A percentile compares a stretch with the other conserved stretches of the same genome.
Conservation (phyloP, 495 filamentous ascomycete species). For the Tuber calosporum region DNA sequence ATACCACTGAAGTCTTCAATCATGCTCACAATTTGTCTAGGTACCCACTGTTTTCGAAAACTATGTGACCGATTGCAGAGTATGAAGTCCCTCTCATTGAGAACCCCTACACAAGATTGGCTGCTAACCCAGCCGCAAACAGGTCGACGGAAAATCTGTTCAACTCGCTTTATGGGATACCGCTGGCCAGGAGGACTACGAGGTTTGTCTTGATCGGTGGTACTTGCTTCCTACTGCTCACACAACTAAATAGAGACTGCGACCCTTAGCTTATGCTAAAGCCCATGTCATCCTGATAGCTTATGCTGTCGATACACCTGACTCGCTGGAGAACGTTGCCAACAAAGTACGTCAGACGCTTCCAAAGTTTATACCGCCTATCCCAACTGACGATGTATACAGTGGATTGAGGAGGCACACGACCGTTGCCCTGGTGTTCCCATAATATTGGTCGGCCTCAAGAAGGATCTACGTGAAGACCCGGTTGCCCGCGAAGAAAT, state of each 20-base stretch:
- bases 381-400: constrained; percentile 14
- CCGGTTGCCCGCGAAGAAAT: constrained; percentile 92
- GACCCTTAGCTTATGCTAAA: constrained; percentile 92
- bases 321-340: constrained; percentile 96
- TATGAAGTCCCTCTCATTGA: constrained; percentile 42
- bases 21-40: constrained; percentile 46
- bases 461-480: constrained; percentile 96
- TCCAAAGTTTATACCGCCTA: constrained; percentile 5
- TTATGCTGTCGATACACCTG: constrained; percentile 89
- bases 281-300: constrained; percentile 96
- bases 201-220: constrained; percentile 46
- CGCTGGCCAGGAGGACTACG: constrained; percentile 98
- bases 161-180: constrained; percentile 99
- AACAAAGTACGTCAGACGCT: constrained; percentile 63
- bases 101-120: background rate
- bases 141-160: constrained; percentile 80
- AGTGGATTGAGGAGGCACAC: constrained; percentile 97
- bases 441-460: constrained; percentile 92
- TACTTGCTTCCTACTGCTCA: constrained; percentile 43
- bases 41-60: constrained; percentile 99
- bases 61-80: constrained; percentile 97
- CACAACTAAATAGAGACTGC: constrained; percentile 52
- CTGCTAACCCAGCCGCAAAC: constrained; percentile 15
- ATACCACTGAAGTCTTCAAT: constrained; percentile 4
- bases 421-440: constrained; percentile 89